phyloP scores from a whole-genome alignment of 2,329 filamentous ascomycete genomes.

The Sphaerulina vaccinii region DNA sequence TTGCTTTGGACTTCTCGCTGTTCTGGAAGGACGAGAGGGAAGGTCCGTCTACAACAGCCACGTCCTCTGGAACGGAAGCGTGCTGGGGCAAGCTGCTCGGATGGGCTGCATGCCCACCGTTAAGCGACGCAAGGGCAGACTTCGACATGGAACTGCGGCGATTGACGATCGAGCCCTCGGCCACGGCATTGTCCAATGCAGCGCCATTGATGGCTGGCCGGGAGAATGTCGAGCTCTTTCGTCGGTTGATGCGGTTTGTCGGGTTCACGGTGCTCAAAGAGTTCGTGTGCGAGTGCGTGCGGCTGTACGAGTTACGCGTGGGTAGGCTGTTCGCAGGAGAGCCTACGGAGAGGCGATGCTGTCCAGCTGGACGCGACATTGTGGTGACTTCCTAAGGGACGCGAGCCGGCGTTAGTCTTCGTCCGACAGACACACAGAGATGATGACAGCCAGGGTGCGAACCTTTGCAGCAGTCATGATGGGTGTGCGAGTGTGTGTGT shows the following conservation, averaged over 20 bases:
- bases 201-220: conserved; percentile 75
- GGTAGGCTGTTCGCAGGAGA: conserved; percentile 62
- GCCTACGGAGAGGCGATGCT: conserved; percentile 47
- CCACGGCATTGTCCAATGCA: conserved; percentile 60
- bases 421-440: conserved; percentile 1
- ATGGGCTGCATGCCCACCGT: conserved; percentile 58
- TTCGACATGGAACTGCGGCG: conserved; percentile 71
- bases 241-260: conserved; percentile 81
- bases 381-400: conserved; percentile 30
- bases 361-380: conserved; percentile 40
- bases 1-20: conserved; percentile 51
- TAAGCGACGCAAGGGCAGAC: conserved; percentile 47
- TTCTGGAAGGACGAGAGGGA: conserved; percentile 52
- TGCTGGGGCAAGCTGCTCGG: conserved; percentile 65
- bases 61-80: conserved; percentile 39
- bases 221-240: conserved; percentile 86
- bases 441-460: conserved; percentile 9
- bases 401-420: conserved; percentile 13
- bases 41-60: conserved; percentile 68
- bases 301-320: conserved; percentile 64
- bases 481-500: conserved; percentile 3
- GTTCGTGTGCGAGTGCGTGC: conserved; percentile 78
- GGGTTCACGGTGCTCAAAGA: conserved; percentile 74
- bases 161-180: conserved; percentile 58
- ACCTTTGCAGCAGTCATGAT: conserved; percentile 20